These are phyloP conservation scores for Xylariaceae sp. DNA, from an alignment of 2,329 filamentous ascomycete species.

Conservation along the genomic window DNA sequence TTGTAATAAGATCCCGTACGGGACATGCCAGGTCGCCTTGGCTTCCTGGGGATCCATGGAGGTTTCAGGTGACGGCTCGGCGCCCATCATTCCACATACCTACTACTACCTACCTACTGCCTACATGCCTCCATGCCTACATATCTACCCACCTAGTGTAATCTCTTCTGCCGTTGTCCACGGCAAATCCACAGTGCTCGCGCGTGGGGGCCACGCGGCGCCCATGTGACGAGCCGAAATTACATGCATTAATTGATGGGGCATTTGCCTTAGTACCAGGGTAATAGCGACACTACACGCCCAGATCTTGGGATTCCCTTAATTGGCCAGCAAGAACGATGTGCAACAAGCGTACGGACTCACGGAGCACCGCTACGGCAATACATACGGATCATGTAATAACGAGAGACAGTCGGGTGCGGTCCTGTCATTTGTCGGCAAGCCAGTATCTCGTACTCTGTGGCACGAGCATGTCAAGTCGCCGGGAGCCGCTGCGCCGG, in stretches of 20 bases:
- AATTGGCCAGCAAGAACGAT: background rate
- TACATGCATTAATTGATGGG: constrained; percentile 7
- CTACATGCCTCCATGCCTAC: no score
- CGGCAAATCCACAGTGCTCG: background rate
- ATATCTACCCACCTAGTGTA: background rate
- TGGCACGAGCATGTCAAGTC: background rate
- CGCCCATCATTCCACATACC: background rate
- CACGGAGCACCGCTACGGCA: background rate
- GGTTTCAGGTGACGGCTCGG: background rate
- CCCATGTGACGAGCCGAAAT: constrained; percentile 7
- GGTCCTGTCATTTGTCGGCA: constrained; percentile 1
- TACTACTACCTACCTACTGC: no score
- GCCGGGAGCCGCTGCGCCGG: constrained; percentile 3
- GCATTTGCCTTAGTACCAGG: background rate
- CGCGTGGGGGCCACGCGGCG: constrained; percentile 6
- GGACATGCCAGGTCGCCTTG: background rate
- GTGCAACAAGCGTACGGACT: background rate
- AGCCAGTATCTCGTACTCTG: background rate
- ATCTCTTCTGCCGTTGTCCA: background rate
- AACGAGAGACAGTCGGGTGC: constrained; percentile 1
- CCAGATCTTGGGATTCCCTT: background rate
- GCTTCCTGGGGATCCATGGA: background rate
- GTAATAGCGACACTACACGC: background rate
- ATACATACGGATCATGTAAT: background rate
- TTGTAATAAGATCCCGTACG: constrained; percentile 41